Evolutionary conservation across 176 grass and related monocot species (phyloP), one percentile per base, ranked within the genome.

Genomic region (Triticum urartu): DNA sequence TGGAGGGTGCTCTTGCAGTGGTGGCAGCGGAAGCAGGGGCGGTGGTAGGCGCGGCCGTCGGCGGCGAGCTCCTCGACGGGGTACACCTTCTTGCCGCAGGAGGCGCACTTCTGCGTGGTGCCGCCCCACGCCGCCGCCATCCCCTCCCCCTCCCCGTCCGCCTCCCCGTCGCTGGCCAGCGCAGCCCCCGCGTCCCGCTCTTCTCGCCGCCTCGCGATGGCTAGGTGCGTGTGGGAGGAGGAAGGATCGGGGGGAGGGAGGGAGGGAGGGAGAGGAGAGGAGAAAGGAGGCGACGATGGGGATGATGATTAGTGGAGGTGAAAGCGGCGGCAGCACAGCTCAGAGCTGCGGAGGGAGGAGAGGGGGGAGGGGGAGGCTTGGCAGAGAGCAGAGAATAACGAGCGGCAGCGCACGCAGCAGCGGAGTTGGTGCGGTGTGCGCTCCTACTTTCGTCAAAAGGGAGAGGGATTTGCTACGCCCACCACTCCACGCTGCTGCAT

Each of bases 1-100:
- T 99, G 90, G 80, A 99, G 97, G 32, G 97, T 99, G 81, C 85
- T 87, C 67, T 93, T 99, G 94, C 97, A 99, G 94, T 96, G 97
- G 67, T 86, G 87, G 77, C 97, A 99, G 35, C 97, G 94, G 79
- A 99, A 99, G 89, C 97, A 99, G 17, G 97, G 92, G 77, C 89
- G 88, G 90, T 99, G 97, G 59, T 97, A 99, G 90, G 94, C 86
- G 80, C 92, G 89, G 76, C 91, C 91, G 72, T 99, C 97, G 85
- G 94, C 94, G 48, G 94, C 79, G 60, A 99, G 94, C 87, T 99
- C 94, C 68, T 99, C 97, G 65, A 99, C 87, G 33, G 93, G 88
- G 83, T 99, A 99, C 6, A 99, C 97, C 83, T 67, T 99, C 89
- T 90, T 91, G 36, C 93, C 94, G 85, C 97, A 99, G 6, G 88